Conservation (phyloP, 2,329 filamentous ascomycete species). For the Didymella pomorum region DNA sequence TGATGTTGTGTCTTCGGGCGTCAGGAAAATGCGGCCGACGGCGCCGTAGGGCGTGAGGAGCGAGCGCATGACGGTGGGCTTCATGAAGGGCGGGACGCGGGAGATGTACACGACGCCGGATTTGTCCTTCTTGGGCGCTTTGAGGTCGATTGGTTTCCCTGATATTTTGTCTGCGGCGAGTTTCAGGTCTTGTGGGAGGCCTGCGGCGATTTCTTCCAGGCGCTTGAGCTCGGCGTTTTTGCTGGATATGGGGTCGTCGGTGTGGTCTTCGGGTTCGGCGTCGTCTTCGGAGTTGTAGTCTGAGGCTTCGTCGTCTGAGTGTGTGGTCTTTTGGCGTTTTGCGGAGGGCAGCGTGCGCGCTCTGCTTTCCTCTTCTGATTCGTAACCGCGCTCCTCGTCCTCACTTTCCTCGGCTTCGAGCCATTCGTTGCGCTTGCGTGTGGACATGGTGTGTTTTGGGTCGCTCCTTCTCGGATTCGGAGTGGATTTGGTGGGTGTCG, state of each 20-base stretch:
- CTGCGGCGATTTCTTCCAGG: slow-evolving; percentile 42
- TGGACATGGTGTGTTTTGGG: slow-evolving; percentile 61
- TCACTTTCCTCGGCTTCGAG: slow-evolving; percentile 62
- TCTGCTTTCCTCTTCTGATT: slow-evolving; percentile 74
- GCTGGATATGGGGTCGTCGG: slow-evolving; percentile 41
- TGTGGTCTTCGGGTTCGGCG: slow-evolving; percentile 33
- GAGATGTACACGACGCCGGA: slow-evolving; percentile 86
- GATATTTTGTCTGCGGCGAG: slow-evolving; percentile 35
- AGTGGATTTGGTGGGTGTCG: not conserved
- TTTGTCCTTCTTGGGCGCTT: slow-evolving; percentile 69
- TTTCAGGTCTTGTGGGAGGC: slow-evolving; percentile 48
- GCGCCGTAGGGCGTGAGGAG: slow-evolving; percentile 78
- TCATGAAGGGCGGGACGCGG: slow-evolving; percentile 88
- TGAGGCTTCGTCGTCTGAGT: slow-evolving; percentile 40
- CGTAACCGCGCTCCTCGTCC: slow-evolving; percentile 61
- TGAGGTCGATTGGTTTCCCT: slow-evolving; percentile 37
- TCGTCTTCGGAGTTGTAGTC: slow-evolving; percentile 32
- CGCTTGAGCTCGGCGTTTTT: slow-evolving; percentile 41
- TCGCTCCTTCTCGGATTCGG: not conserved
- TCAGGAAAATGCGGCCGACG: slow-evolving; percentile 80
- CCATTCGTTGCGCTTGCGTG: slow-evolving; percentile 76
- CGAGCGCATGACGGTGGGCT: slow-evolving; percentile 77
- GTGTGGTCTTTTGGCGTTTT: slow-evolving; percentile 70
- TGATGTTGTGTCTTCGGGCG: slow-evolving; percentile 74
- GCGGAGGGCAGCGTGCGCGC: slow-evolving; percentile 62